These are phyloP conservation scores for Aspergillus cavernicola DNA, from an alignment of 495 filamentous ascomycete genomes.

Conservation along the genomic window DNA sequence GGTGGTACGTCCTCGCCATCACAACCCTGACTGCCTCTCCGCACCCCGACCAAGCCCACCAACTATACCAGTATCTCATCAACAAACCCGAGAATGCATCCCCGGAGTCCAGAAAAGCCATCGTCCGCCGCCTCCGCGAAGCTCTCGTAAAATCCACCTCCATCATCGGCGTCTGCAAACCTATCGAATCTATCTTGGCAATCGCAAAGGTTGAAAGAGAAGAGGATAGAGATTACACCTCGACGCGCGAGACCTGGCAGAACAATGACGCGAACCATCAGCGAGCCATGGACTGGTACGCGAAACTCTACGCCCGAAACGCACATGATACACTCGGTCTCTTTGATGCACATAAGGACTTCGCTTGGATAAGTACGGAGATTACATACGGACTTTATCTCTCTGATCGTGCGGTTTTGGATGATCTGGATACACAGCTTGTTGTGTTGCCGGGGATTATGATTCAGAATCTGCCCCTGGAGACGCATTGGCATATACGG, in stretches of 20 bases:
- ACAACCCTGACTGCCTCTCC: not conserved
- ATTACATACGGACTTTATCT: not conserved
- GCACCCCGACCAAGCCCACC: not conserved
- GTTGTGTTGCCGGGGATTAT: not conserved
- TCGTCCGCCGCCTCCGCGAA: not conserved
- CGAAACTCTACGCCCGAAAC: not conserved
- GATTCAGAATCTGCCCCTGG: not conserved
- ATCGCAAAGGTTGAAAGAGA: not conserved
- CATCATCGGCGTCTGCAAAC: not conserved
- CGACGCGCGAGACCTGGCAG: not conserved
- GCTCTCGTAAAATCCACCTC: not conserved
- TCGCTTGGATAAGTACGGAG: not conserved
- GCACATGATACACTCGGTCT: not conserved
- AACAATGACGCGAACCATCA: not conserved
- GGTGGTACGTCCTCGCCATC: not conserved
- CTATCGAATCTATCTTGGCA: not conserved
- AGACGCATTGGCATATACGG: constrained; percentile 2
- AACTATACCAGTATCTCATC: not conserved
- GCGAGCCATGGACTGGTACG: not conserved
- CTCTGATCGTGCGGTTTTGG: not conserved
- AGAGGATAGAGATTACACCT: not conserved
- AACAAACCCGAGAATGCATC: not conserved
- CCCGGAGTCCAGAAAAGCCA: not conserved
- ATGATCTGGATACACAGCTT: not conserved
- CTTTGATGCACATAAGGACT: not conserved